phyloP scores from a whole-genome alignment of 495 filamentous ascomycete genomes.

The Lasiosphaeria ovina region DNA sequence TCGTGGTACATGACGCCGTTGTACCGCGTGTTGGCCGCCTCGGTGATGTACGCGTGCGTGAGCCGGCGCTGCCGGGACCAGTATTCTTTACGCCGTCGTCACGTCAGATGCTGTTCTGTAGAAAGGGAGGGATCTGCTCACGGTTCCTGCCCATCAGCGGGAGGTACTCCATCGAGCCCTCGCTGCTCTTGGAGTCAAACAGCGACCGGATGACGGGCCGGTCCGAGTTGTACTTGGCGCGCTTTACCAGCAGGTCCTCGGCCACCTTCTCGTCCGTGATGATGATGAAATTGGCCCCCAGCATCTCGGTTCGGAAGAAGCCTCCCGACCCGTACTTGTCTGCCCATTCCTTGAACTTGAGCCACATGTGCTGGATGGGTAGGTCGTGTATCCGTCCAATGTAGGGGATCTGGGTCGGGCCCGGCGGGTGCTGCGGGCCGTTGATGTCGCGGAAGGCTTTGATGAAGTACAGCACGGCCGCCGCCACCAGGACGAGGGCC shows the following conservation, averaged over 20 bases:
- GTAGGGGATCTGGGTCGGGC: constrained; percentile 39
- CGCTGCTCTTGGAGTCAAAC: constrained; percentile 40
- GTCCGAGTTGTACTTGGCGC: constrained; percentile 49
- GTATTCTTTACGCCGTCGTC: constrained; percentile 29
- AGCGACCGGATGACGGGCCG: constrained; percentile 40
- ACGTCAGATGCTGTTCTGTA: neutral
- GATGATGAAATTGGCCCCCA: constrained; percentile 48
- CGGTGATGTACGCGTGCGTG: constrained; percentile 39
- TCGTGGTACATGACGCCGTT: constrained; percentile 41
- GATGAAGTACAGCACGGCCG: constrained; percentile 29
- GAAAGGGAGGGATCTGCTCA: constrained; percentile 19
- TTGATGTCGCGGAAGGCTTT: constrained; percentile 35
- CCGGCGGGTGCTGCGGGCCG: constrained; percentile 31
- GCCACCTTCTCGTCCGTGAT: constrained; percentile 53
- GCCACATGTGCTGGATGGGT: constrained; percentile 47
- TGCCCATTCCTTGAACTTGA: constrained; percentile 53
- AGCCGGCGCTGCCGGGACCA: constrained; percentile 41
- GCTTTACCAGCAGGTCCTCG: constrained; percentile 50
- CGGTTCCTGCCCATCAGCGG: constrained; percentile 43
- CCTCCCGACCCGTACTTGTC: constrained; percentile 44
- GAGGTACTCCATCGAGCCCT: constrained; percentile 42
- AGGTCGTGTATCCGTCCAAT: constrained; percentile 49
- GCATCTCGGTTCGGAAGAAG: constrained; percentile 47
- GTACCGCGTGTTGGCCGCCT: constrained; percentile 38
- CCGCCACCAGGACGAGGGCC: constrained; percentile 21